phyloP scores from a whole-genome alignment of 768 basidiomycete genomes.

The Boletus coccyginus region DNA sequence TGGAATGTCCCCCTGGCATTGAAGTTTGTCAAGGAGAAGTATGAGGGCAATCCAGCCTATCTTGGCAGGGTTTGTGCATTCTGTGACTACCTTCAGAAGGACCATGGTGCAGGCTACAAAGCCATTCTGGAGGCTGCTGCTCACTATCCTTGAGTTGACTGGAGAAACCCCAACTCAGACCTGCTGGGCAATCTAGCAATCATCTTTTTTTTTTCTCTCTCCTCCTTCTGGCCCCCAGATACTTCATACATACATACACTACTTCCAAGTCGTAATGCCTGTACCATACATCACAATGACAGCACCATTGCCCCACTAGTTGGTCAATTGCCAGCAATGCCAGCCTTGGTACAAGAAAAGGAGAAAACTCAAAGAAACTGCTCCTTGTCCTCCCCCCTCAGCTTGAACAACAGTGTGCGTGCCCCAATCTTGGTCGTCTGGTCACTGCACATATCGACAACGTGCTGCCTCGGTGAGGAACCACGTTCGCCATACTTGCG shows the following conservation, averaged over 20 bases:
- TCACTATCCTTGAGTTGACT: no score
- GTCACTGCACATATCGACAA: background rate
- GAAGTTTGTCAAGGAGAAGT: slow-evolving; percentile 1
- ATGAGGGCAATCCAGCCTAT: background rate
- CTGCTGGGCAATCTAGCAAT: background rate
- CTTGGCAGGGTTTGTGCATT: background rate
- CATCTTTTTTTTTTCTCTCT: background rate
- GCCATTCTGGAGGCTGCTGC: background rate
- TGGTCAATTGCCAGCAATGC: no score
- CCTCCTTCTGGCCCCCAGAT: background rate
- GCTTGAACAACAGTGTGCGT: no score
- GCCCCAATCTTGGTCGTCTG: background rate
- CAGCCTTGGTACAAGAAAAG: no score
- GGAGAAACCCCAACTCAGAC: background rate
- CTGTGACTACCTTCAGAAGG: background rate
- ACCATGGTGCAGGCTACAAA: background rate
- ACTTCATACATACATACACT: background rate
- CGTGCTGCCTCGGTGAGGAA: background rate
- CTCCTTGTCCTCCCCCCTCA: background rate
- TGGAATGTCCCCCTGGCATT: background rate
- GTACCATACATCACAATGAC: background rate
- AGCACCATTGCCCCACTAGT: no score
- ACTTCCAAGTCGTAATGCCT: no score
- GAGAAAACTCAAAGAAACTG: no score
- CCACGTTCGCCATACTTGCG: background rate